Percentiles rank a stretch among this genome's conserved stretches.
phyloP scores from a whole-genome alignment of 192 early-diverging fungal genomes.

The Coemansia erecta region DNA sequence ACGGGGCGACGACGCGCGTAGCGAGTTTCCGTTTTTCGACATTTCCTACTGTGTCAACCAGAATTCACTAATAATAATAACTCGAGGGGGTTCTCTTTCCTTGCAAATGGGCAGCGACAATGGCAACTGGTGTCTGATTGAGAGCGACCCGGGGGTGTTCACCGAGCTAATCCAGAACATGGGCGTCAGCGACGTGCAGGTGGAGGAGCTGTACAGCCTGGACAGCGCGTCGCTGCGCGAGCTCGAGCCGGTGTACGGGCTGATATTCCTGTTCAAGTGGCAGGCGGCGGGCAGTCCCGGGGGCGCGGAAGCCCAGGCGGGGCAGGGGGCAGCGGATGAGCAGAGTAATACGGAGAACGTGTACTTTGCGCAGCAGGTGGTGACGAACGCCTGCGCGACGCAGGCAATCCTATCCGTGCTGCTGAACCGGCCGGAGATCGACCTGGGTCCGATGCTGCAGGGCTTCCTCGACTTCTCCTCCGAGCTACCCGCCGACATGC shows the following conservation, averaged over 20 bases:
- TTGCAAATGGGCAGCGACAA: slow-evolving; percentile 48
- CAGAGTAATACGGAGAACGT: slow-evolving; percentile 47
- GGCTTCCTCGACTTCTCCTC: slow-evolving; percentile 70
- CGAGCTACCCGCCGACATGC: slow-evolving; percentile 72
- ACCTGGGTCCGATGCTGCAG: slow-evolving; percentile 66
- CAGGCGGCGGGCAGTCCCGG: not conserved
- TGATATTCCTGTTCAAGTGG: slow-evolving; percentile 84
- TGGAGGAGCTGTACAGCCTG: slow-evolving; percentile 78
- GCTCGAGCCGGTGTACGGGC: slow-evolving; percentile 72
- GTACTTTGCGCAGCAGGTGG: slow-evolving; percentile 76
- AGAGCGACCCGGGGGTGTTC: slow-evolving; percentile 86
- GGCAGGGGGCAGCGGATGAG: too few relatives aligned
- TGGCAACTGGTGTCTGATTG: slow-evolving; percentile 85
- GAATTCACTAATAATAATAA: too few relatives aligned
- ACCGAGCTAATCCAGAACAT: slow-evolving; percentile 77
- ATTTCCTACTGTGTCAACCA: not conserved
- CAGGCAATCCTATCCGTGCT: slow-evolving; percentile 80
- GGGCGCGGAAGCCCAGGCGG: slow-evolving; percentile 12
- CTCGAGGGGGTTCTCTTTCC: too few relatives aligned
- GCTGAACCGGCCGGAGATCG: slow-evolving; percentile 59
- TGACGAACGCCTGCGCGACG: slow-evolving; percentile 83
- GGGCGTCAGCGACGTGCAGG: slow-evolving; percentile 69
- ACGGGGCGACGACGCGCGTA: not conserved
- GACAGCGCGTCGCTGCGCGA: slow-evolving; percentile 60
- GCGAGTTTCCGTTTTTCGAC: too few relatives aligned